These are phyloP conservation scores for Chrysoporthe cubensis DNA, from an alignment of 2,329 filamentous ascomycete species.

Conservation along the genomic window DNA sequence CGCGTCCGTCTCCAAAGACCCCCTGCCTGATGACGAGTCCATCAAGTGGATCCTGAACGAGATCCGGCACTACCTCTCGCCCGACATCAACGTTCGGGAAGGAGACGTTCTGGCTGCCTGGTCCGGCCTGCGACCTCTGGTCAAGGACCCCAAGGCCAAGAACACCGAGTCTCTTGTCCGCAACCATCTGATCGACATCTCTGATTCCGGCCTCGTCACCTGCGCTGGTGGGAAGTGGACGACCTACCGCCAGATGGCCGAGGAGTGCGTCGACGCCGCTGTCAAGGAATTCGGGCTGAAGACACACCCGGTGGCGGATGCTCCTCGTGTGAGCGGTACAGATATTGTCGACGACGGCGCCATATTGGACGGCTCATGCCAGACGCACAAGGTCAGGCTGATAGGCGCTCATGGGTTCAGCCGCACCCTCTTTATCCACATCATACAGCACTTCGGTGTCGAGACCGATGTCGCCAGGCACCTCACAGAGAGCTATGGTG, in stretches of 20 bases:
- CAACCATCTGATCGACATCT: slow-evolving; percentile 78
- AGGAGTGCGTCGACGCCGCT: slow-evolving; percentile 82
- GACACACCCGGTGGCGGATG: slow-evolving; percentile 53
- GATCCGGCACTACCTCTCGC: slow-evolving; percentile 74
- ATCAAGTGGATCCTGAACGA: slow-evolving; percentile 83
- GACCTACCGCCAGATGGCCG: slow-evolving; percentile 86
- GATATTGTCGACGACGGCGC: slow-evolving; percentile 72
- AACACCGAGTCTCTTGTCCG: slow-evolving; percentile 84
- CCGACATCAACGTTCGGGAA: slow-evolving; percentile 74
- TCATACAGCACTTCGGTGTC: slow-evolving; percentile 90
- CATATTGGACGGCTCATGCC: slow-evolving; percentile 71
- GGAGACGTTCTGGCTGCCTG: slow-evolving; percentile 80
- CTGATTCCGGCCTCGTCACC: slow-evolving; percentile 74
- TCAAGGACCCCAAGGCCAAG: slow-evolving; percentile 78
- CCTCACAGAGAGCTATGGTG: slow-evolving; percentile 84
- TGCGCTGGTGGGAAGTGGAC: slow-evolving; percentile 89
- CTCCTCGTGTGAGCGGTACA: slow-evolving; percentile 69
- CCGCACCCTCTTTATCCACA: slow-evolving; percentile 88
- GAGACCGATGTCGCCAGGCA: slow-evolving; percentile 93
- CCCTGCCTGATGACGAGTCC: slow-evolving; percentile 74
- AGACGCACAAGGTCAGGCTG: slow-evolving; percentile 74
- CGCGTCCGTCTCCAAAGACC: slow-evolving; percentile 68
- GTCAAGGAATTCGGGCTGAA: slow-evolving; percentile 67
- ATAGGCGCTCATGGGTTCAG: slow-evolving; percentile 82
- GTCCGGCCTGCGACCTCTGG: slow-evolving; percentile 78